Evolutionary conservation across 331 rosid species (phyloP), one percentile per base, ranked within the genome.

Genomic region (Cydonia oblonga): DNA sequence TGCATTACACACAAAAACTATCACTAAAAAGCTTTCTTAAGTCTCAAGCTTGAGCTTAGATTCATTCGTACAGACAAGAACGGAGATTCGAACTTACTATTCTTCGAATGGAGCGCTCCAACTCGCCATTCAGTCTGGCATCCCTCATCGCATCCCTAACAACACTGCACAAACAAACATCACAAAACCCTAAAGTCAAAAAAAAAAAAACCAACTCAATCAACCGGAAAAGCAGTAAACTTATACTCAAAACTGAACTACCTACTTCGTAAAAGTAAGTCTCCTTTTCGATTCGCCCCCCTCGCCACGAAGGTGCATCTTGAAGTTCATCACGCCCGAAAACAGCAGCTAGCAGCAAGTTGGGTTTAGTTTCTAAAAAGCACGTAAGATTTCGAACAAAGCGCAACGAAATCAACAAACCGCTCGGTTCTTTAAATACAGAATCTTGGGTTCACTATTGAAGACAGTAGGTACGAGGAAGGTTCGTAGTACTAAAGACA

Each of bases 121-220:
- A 76, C 20, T 5, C 29, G 11, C 35, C 84, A 20, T 71, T 75
- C 46, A 20, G 6, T 23, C 12, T 23, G 18, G 61, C 65, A 30
- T 46, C 56, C 9, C 74, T 66, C 23, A 64, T 77, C 35, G 60
- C 57, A 73, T 81, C 79, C 44, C 73, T 62, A 73, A 82, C 56
- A 79, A 76, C 82, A 69, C 97, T 90, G 87, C 88, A 86, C 4
- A 75, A 75, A 86, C 3, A 72, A 73, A 52, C 54, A 79, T 11
- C 42, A 75, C 25, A 68, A 75, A 35, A 35, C 42, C 42, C 13
- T 9, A 35, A 49, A 71, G 64, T 53, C 14, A 75, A 26, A 79
- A 26, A 74, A 76, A 75, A 26, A 79, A 26, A 74, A 76, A 62
- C 57, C 24, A 56, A 23, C 5, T 68, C 4, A 64, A 57, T 10